Base-by-base conservation (phyloP, 441 rosid species). In the Gossypium laxum region DNA sequence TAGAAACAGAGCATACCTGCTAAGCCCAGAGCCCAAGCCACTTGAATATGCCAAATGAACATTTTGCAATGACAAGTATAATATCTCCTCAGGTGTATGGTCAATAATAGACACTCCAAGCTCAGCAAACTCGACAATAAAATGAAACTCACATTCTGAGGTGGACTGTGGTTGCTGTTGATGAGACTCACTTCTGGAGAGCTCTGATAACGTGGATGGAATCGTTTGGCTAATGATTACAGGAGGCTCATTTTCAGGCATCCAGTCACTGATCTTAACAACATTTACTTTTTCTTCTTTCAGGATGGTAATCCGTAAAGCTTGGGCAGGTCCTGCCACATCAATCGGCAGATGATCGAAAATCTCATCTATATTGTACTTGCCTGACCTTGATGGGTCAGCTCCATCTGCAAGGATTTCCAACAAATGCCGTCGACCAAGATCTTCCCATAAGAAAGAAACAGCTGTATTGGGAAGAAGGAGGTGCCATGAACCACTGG, bases 391-490 rank as follows among this genome's bases (percentile, higher is more conserved):
- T 56, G 83, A 85, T 73, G 85, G 79, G 68, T 91, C 93, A 54
- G 86, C 77, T 54, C 98, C 96, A 82, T 82, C 96, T 67, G 85
- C 86, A 75, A 91, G 87, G 73, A 92, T 81, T 81, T 89, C 99
- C 78, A 92, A 71, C 30, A 86, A 72, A 77, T 83, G 86, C 14
- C 75, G 84, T 81, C 92, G 86, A 79, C 97, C 95, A 78, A 92
- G 87, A 85, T 92, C 89, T 83, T 95, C 99, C 99, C 99, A 92
- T 50, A 85, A 86, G 87, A 92, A 95, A 54, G 98, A 86, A 83
- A 89, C 86, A 72, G 99, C 96, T 17, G 96, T 74, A 26, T 83
- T 86, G 58, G 99, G 99, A 71, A 84, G 90, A 80, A 95, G 91
- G 77, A 82, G 86, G 83, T 87, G 89, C 99, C 98, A 95, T 50